Evolutionary conservation across 192 early-diverging fungal genomes (phyloP).

Genomic region (Coemansia aciculifera): DNA sequence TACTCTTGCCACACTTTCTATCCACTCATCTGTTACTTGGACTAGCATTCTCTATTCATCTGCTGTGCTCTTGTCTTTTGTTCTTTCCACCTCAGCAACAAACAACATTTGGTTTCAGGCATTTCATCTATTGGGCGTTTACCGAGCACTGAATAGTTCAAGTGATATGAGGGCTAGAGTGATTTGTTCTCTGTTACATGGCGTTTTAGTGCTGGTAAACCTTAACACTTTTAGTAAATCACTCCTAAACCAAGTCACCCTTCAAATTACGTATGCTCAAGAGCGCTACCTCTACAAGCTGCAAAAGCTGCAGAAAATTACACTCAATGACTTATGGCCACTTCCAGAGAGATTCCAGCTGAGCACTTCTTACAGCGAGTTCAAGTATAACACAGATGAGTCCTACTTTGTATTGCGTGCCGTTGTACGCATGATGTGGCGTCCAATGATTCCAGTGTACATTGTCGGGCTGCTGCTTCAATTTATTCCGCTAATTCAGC

Average conservation of each 20-base stretch:
- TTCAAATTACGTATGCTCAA: slow-evolving; percentile 3
- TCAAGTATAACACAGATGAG: slow-evolving; percentile 34
- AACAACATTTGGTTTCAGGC: not conserved
- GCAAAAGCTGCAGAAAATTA: slow-evolving; percentile 12
- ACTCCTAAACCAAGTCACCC: not conserved
- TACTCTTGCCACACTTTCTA: not conserved
- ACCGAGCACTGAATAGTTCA: not conserved
- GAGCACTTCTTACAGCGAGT: not conserved
- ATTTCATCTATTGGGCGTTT: not conserved
- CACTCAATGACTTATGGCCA: slow-evolving; percentile 18
- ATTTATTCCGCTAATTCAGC: not conserved
- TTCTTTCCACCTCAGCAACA: not conserved
- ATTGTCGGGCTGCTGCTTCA: slow-evolving; percentile 11
- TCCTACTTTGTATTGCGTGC: slow-evolving; percentile 32
- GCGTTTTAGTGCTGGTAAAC: not conserved
- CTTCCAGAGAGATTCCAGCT: slow-evolving; percentile 8
- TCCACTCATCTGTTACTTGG: not conserved
- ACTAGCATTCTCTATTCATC: not conserved
- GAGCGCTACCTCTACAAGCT: slow-evolving; percentile 15
- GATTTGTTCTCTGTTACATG: not conserved
- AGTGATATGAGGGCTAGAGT: not conserved
- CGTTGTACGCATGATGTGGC: slow-evolving; percentile 30
- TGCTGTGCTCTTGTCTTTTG: not conserved
- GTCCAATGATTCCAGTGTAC: slow-evolving; percentile 27
- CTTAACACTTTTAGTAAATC: not conserved